Evolutionary conservation across 1,284 basidiomycete genomes (phyloP).

Genomic region (Cryptococcus sp.): DNA sequence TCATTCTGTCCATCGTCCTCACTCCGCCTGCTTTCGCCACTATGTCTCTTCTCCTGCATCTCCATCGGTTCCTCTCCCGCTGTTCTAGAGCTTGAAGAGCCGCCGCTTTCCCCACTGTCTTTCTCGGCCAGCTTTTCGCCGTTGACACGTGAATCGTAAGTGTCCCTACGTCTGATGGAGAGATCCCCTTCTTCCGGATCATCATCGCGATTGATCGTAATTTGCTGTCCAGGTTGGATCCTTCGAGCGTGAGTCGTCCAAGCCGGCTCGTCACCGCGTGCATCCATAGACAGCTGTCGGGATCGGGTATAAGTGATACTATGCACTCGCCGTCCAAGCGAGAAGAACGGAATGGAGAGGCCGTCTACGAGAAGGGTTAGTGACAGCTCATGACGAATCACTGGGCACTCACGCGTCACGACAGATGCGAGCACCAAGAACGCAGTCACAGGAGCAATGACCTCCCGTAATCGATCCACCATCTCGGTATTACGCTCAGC

Average conservation of each 20-base stretch:
- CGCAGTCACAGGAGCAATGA: slow-evolving; percentile 84
- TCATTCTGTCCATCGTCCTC: slow-evolving; percentile 22
- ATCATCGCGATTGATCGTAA: slow-evolving; percentile 79
- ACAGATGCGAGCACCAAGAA: slow-evolving; percentile 90
- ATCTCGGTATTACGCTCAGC: slow-evolving; percentile 61
- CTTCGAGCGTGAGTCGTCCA: slow-evolving; percentile 77
- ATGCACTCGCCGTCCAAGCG: slow-evolving; percentile 82
- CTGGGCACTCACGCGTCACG: slow-evolving; percentile 64
- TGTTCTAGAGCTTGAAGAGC: slow-evolving; percentile 28
- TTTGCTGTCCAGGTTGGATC: slow-evolving; percentile 65
- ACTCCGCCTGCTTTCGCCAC: slow-evolving; percentile 48
- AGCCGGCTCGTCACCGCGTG: slow-evolving; percentile 59
- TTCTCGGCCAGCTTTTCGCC: slow-evolving; percentile 29
- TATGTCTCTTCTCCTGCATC: slow-evolving; percentile 40
- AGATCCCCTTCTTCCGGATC: slow-evolving; percentile 49
- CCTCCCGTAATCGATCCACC: slow-evolving; percentile 66
- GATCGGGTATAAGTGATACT: slow-evolving; percentile 86
- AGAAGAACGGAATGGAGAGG: slow-evolving; percentile 89
- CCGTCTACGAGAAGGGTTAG: slow-evolving; percentile 62
- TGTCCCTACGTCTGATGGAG: slow-evolving; percentile 26
- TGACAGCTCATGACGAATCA: not conserved
- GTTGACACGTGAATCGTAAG: slow-evolving; percentile 11
- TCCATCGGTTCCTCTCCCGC: slow-evolving; percentile 31
- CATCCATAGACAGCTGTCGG: slow-evolving; percentile 62
- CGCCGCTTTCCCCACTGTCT: slow-evolving; percentile 22